A percentile compares a stretch with the other conserved stretches of the same genome.
These are phyloP conservation scores for Amanita inopinata DNA, from an alignment of 768 basidiomycete genomes.

Conservation along the genomic window DNA sequence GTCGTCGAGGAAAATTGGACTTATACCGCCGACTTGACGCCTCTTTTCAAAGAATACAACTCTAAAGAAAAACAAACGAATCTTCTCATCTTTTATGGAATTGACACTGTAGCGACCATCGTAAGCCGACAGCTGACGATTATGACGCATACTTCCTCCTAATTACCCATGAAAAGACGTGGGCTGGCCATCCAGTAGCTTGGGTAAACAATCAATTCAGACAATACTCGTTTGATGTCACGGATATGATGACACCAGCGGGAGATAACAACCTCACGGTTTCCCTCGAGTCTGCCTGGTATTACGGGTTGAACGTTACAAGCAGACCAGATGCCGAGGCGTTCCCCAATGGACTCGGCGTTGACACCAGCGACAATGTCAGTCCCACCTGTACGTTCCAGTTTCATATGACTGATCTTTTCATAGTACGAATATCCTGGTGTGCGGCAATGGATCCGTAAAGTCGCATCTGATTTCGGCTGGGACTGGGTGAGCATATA, in stretches of 20 bases:
- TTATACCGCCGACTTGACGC: constrained; percentile 42
- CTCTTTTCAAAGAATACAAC: constrained; percentile 24
- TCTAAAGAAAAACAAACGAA: constrained; percentile 19
- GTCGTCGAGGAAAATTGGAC: constrained; percentile 49
- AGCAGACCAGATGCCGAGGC: constrained; percentile 36
- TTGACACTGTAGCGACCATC: constrained; percentile 49
- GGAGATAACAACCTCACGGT: constrained; percentile 37
- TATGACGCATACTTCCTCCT: neutral
- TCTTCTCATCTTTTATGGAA: constrained; percentile 43
- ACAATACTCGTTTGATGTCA: constrained; percentile 44
- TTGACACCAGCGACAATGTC: constrained; percentile 21
- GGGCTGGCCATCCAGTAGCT: constrained; percentile 40
- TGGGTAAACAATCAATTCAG: constrained; percentile 53
- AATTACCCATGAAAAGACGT: constrained; percentile 23
- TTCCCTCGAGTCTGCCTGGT: constrained; percentile 41
- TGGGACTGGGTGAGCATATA: constrained; percentile 44
- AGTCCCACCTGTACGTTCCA: constrained; percentile 5
- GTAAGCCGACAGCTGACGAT: constrained; percentile 20
- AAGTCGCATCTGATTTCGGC: constrained; percentile 45
- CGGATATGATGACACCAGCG: constrained; percentile 27
- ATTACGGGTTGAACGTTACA: constrained; percentile 45
- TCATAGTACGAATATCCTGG: constrained; percentile 40
- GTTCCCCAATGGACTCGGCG: constrained; percentile 23
- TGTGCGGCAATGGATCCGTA: constrained; percentile 38
- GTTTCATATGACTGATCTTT: neutral